phyloP scores from a whole-genome alignment of 1,284 basidiomycete species.

The Moesziomyces antarcticus region DNA sequence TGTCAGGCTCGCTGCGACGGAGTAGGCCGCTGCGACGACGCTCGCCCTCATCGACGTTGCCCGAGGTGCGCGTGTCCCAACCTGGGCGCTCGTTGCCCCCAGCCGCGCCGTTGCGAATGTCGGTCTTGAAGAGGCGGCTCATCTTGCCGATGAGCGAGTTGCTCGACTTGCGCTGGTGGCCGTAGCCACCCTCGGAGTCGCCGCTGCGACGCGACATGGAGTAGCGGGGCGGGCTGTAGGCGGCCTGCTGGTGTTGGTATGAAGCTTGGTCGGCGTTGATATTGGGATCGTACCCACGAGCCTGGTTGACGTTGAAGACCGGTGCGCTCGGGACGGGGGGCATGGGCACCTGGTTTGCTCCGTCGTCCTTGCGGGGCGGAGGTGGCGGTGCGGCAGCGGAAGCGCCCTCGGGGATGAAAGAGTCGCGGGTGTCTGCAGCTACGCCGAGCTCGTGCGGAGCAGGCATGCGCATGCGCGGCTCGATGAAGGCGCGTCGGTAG shows the following conservation, averaged over 20 bases:
- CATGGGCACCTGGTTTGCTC: conserved; percentile 30
- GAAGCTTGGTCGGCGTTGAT: conserved; percentile 28
- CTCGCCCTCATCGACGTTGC: conserved; percentile 21
- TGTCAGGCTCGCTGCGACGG: conserved; percentile 45
- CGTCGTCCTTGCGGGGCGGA: conserved; percentile 32
- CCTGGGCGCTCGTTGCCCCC: conserved; percentile 14
- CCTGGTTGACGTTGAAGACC: conserved; percentile 47
- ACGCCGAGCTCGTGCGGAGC: conserved; percentile 48
- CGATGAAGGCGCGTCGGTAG: conserved; percentile 49
- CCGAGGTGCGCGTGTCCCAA: conserved; percentile 49
- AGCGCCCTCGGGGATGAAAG: conserved; percentile 35
- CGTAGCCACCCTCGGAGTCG: conserved; percentile 40
- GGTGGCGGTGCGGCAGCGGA: conserved; percentile 21
- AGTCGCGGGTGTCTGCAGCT: conserved; percentile 40
- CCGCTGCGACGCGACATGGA: conserved; percentile 39
- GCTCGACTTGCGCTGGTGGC: conserved; percentile 45
- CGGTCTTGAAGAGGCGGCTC: conserved; percentile 65
- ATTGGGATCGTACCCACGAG: conserved; percentile 36
- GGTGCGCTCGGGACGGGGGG: conserved; percentile 55
- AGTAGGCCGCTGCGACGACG: conserved; percentile 21
- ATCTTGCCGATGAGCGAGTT: conserved; percentile 60
- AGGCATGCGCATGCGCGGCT: conserved; percentile 45
- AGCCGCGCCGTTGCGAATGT: conserved; percentile 37
- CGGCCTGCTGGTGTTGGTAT: conserved; percentile 6
- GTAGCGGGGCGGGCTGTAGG: conserved; percentile 30